Percentiles rank a stretch among this genome's conserved stretches.
These are phyloP conservation scores for Tolypocladium inflatum DNA, from an alignment of 2,329 filamentous ascomycete species.

Conservation along the genomic window DNA sequence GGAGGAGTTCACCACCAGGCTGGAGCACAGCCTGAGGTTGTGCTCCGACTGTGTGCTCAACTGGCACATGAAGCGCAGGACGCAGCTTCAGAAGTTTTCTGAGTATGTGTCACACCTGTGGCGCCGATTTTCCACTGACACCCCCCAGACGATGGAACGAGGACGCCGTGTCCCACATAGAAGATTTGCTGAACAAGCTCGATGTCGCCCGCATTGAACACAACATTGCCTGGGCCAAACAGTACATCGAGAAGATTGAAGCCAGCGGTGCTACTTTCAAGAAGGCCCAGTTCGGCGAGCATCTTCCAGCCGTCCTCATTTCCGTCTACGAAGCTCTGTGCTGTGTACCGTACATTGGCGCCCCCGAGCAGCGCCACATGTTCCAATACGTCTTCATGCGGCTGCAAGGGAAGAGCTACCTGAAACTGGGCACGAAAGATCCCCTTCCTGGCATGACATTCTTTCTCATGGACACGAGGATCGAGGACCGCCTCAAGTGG, in stretches of 20 bases:
- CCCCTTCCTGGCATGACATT: constrained; percentile 75
- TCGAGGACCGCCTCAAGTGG: constrained; percentile 43
- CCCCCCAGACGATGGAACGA: constrained; percentile 33
- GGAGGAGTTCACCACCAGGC: constrained; percentile 45
- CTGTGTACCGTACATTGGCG: constrained; percentile 64
- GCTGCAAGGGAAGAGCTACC: constrained; percentile 60
- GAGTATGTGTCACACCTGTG: constrained; percentile 34
- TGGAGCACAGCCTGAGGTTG: constrained; percentile 48
- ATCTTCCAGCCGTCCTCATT: constrained; percentile 54
- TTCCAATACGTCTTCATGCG: constrained; percentile 80
- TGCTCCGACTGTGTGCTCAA: constrained; percentile 65
- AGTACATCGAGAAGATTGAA: constrained; percentile 44
- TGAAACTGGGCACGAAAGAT: constrained; percentile 63
- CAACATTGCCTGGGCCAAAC: constrained; percentile 47
- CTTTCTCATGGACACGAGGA: constrained; percentile 61
- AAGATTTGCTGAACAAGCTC: constrained; percentile 45
- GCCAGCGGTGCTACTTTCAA: constrained; percentile 35
- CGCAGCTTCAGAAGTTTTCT: constrained; percentile 51
- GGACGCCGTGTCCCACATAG: constrained; percentile 40
- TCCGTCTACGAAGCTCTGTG: constrained; percentile 84
- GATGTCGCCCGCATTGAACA: constrained; percentile 53
- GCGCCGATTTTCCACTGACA: constrained; percentile 11
- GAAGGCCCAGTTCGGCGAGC: constrained; percentile 33
- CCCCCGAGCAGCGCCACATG: constrained; percentile 39
- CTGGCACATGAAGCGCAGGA: constrained; percentile 61